Conservation (phyloP, 768 basidiomycete genomes). For the Melanogaster broomeanus region DNA sequence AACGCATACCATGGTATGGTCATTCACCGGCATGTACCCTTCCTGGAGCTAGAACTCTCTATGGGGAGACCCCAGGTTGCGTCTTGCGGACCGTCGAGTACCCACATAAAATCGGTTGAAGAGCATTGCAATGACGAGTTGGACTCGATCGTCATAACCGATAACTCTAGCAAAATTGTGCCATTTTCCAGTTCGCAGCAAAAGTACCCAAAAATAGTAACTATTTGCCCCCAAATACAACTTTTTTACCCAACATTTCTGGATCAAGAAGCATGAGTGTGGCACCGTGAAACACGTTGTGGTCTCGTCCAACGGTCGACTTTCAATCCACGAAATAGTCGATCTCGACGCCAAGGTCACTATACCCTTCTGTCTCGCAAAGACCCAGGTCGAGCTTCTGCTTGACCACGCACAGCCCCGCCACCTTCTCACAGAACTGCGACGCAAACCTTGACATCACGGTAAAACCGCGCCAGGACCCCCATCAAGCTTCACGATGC, state of each 20-base stretch:
- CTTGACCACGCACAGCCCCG: background rate
- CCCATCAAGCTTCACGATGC: conserved; percentile 19
- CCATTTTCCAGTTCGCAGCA: no score
- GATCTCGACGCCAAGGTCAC: background rate
- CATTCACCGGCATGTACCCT: no score
- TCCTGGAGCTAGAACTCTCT: no score
- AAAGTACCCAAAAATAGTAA: no score
- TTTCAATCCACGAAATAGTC: background rate
- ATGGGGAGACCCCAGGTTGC: no score
- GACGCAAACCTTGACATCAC: conserved; percentile 19
- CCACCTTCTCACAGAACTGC: background rate
- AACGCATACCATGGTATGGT: no score
- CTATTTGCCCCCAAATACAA: no score
- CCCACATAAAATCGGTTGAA: no score
- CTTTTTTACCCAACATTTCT: background rate
- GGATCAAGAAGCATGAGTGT: background rate
- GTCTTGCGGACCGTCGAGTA: no score
- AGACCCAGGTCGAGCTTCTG: background rate
- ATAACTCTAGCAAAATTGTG: no score
- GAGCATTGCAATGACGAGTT: no score
- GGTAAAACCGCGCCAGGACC: background rate
- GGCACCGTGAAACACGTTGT: background rate
- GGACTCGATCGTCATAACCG: no score
- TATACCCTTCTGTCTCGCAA: background rate
- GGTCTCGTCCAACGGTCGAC: background rate